phyloP scores from a whole-genome alignment of 108 stramenopile species.

The Epipyxis sp. region DNA sequence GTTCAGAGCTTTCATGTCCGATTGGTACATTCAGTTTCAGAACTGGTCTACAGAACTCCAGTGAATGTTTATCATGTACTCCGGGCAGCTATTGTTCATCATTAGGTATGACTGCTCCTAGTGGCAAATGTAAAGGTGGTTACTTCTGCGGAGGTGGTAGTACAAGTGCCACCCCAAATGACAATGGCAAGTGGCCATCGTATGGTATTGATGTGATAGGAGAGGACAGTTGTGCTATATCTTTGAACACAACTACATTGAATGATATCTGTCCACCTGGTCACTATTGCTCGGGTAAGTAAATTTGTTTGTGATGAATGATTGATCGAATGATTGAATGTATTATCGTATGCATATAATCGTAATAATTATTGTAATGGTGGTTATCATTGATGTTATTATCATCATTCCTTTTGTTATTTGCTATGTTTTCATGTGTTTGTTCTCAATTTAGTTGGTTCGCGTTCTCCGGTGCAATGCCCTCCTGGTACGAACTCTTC shows the following conservation, averaged over 20 bases:
- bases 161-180: slow-evolving; percentile 34
- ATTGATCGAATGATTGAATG: too few species aligned
- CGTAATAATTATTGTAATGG: too few species aligned
- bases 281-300: not conserved
- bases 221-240: too few species aligned
- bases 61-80: not conserved
- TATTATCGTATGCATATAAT: too few species aligned
- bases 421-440: slow-evolving; percentile 1
- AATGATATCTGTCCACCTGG: not conserved
- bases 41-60: not conserved
- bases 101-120: not conserved
- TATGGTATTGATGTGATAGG: too few species aligned
- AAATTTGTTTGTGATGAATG: too few species aligned
- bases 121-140: slow-evolving; percentile 46
- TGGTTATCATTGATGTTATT: too few species aligned
- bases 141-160: slow-evolving; percentile 50
- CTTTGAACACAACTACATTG: not conserved
- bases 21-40: not conserved
- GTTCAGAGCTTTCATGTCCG: not conserved
- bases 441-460: not conserved
- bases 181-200: slow-evolving; percentile 40
- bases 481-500: slow-evolving; percentile 32
- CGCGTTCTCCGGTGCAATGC: slow-evolving; percentile 6
- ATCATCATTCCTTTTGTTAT: too few species aligned
- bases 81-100: not conserved